Base-by-base conservation (phyloP, 2,329 filamentous ascomycete genomes). In the Amesomyces nigricolor region DNA sequence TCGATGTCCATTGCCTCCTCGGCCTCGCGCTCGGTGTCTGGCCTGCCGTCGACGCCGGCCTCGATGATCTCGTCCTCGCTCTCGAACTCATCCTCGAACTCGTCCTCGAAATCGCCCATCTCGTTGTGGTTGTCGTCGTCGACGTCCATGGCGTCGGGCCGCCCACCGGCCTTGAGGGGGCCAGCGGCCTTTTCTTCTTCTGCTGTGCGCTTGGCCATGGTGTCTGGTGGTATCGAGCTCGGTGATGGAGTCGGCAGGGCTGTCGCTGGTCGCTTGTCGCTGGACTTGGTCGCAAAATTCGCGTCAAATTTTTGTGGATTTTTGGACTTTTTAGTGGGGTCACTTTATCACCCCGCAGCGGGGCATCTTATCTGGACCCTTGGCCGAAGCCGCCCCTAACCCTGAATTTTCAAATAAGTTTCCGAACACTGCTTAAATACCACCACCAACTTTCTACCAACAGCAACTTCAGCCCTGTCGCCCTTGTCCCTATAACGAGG, bases 1-100 rank as follows among this genome's bases (percentile, higher is more conserved):
- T 97, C 92, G 51, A 96, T 83, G 43, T 96, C 89, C 91, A 96
- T 97, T 48, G 86, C 88, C 73, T 96, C 91, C 62, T 96, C 91
- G 7, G 88, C 89, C 68, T 97, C 92, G 42, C 91, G 78, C 78
- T 97, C 92, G 7, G 88, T 89, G 71, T 97, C 92, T 30, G 92
- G 92, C 61, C 91, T 77, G 16, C 92, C 92, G 69, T 96, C 92
- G 11, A 96, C 91, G 59, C 92, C 92, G 4, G 94, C 92, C 74
- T 97, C 92, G 58, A 96, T 75, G 51, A 97, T 89, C 72, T 97
- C 91, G 70, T 96, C 91, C 61, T 83, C 80, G 66, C 78, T 95
- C 77, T 96, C 91, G 64, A 88, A 92, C 68, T 92, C 89, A 66
- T 92, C 89, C 72, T 92, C 89, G 64, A 92, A 96, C 68, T 97